Evolutionary conservation across 495 filamentous ascomycete species (phyloP), one percentile per base, ranked within the genome.

Genomic region (Daldinia grandis): DNA sequence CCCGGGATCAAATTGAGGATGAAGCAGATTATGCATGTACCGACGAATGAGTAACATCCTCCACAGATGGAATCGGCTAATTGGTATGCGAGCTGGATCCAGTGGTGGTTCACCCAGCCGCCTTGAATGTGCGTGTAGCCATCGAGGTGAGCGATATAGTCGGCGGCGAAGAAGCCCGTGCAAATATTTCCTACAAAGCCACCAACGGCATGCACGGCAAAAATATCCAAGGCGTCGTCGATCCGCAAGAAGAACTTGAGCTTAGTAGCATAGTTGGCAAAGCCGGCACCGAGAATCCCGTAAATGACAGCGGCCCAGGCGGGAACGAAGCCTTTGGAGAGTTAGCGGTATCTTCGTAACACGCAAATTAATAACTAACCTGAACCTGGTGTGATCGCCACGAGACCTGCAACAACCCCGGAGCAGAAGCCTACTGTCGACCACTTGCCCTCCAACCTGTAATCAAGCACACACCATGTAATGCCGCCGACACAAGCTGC

Each of bases 391-490:
- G 95, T 98, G 69, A 98, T 97, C 60, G 93, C 91, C 12, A 98
- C 94, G 58, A 98, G 86, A 56, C 95, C 95, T 25, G 94, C 92
- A 74, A 98, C 90, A 24, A 94, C 93, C 72, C 95, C 95, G 6
- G 92, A 96, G 82, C 95, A 98, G 85, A 97, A 98, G 1, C 95
- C 95, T 33, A 98, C 95, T 19, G 93, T 95, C 0, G 94, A 97
- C 94, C 95, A 98, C 83, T 98, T 98, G 69, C 89, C 86, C 80
- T 98, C 95, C 28, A 98, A 85, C 44, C 95, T 86, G 81, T 97
- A 99, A 80, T 99, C 95, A 38, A 99, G 87, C 31, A 98, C 80
- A 80, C 92, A 96, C 95, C 95, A 99, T 49, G 94, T 97, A 54
- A 98, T 90, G 67, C 95, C 95, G 58, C 93, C 95, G 37, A 94